A percentile compares a stretch with the other conserved stretches of the same genome.
Evolutionary conservation across 108 stramenopile species (phyloP).

Genomic region (Skeletonema grethae): DNA sequence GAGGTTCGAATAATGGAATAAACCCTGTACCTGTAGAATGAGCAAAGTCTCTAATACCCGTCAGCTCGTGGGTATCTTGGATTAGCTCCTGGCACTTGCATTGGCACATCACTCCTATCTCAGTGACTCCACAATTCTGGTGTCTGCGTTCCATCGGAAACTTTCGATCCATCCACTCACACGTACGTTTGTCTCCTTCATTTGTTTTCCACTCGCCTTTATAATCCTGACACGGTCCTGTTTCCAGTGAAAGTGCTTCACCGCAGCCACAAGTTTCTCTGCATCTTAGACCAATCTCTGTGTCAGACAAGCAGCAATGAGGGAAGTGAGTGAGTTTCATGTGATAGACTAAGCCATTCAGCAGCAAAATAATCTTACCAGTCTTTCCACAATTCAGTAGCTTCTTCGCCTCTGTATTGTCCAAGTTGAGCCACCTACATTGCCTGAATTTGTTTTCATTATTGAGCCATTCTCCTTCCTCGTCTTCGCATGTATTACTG

Average conservation of each 20-base stretch:
- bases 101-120: constrained; percentile 20
- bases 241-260: neutral
- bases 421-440: constrained; percentile 42
- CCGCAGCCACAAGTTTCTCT: neutral
- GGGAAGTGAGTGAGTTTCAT: neutral
- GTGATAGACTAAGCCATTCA: neutral
- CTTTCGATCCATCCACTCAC: constrained; percentile 23
- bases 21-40: neutral
- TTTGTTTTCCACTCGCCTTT: constrained; percentile 18
- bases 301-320: neutral
- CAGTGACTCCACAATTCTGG: constrained; percentile 26
- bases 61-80: constrained; percentile 14
- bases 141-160: constrained; percentile 23
- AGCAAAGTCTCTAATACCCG: constrained; percentile 15
- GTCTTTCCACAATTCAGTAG: constrained; percentile 24
- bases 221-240: constrained; percentile 10
- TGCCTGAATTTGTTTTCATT: neutral
- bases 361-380: neutral
- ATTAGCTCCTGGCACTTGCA: constrained; percentile 24
- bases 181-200: constrained; percentile 7
- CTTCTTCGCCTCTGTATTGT: constrained; percentile 28
- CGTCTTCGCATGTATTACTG: neutral
- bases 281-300: constrained; percentile 42
- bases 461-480: neutral
- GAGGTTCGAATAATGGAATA: neutral